These are phyloP conservation scores for Tetrapisispora arboricola DNA, from an alignment of 805 yeast genomes.

Conservation along the genomic window DNA sequence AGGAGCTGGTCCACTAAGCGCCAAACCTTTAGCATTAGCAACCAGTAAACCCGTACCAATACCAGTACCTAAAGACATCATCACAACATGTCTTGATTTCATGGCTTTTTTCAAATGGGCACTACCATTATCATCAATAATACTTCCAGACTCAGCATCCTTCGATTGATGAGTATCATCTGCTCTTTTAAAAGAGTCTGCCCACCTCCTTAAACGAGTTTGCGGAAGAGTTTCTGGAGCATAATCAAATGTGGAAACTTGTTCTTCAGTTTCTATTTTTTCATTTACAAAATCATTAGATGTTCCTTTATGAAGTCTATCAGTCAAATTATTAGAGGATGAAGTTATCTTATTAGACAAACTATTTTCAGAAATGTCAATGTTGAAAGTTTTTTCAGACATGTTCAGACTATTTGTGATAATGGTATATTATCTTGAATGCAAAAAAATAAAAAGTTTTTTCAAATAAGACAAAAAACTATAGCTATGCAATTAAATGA, in stretches of 20 bases:
- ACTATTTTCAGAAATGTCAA: neutral
- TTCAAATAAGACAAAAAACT: too few species aligned
- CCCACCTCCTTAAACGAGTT: constrained; percentile 3
- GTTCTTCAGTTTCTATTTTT: neutral
- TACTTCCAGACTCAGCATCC: constrained; percentile 13
- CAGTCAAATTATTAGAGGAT: neutral
- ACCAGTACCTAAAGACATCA: constrained; percentile 78
- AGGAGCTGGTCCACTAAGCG: constrained; percentile 37
- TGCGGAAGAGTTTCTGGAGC: neutral
- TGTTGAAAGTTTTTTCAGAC: constrained; percentile 1
- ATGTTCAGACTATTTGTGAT: neutral
- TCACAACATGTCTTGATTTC: constrained; percentile 43
- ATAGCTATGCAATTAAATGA: too few species aligned
- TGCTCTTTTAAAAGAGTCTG: constrained; percentile 21
- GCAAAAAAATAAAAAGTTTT: neutral
- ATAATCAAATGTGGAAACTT: neutral
- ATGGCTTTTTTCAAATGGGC: constrained; percentile 12
- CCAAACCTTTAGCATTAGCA: constrained; percentile 42
- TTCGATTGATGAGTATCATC: constrained; percentile 4
- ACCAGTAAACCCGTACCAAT: constrained; percentile 66
- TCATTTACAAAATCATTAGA: neutral
- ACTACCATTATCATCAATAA: constrained; percentile 4
- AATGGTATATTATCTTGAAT: neutral
- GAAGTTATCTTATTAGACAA: neutral
- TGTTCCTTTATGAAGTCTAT: neutral